phyloP scores from a whole-genome alignment of 1,284 basidiomycete genomes.

The Singerocomus rubriflavus region DNA sequence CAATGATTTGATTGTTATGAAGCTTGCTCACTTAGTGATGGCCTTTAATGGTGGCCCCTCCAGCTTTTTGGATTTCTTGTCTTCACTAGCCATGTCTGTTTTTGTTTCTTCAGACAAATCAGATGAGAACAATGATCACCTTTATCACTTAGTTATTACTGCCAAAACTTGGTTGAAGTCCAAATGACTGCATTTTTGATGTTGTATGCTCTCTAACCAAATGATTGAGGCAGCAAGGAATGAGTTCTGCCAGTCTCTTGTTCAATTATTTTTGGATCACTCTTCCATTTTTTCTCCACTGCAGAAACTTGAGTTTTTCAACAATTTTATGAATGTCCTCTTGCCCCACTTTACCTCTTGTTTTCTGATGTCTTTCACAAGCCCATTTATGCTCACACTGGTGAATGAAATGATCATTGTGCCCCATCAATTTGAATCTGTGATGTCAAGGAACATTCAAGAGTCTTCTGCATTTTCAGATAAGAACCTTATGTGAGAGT shows the following conservation, averaged over 20 bases:
- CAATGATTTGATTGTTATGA: not conserved
- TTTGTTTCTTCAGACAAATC: not conserved
- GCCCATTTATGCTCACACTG: not conserved
- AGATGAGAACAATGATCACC: not conserved
- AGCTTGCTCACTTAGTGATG: too few species aligned
- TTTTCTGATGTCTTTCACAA: not conserved
- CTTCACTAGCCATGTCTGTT: not conserved
- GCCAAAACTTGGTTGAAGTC: conserved; percentile 9
- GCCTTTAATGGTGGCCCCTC: not conserved
- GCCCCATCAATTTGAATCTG: not conserved
- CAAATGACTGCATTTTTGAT: not conserved
- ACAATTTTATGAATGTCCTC: not conserved
- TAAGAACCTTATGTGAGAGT: conserved; percentile 9
- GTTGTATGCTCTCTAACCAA: not conserved
- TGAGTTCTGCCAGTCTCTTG: conserved; percentile 5
- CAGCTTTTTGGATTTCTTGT: not conserved
- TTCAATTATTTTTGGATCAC: conserved; percentile 1
- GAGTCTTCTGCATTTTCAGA: conserved; percentile 9
- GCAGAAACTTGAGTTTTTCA: not conserved
- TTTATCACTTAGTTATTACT: not conserved
- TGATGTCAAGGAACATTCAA: not conserved
- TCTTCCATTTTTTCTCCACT: not conserved
- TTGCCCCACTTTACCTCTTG: not conserved
- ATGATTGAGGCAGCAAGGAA: conserved; percentile 5
- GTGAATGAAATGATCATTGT: not conserved